These are phyloP conservation scores for Tausonia pullulans DNA, from an alignment of 1,284 basidiomycete species.

Conservation along the genomic window DNA sequence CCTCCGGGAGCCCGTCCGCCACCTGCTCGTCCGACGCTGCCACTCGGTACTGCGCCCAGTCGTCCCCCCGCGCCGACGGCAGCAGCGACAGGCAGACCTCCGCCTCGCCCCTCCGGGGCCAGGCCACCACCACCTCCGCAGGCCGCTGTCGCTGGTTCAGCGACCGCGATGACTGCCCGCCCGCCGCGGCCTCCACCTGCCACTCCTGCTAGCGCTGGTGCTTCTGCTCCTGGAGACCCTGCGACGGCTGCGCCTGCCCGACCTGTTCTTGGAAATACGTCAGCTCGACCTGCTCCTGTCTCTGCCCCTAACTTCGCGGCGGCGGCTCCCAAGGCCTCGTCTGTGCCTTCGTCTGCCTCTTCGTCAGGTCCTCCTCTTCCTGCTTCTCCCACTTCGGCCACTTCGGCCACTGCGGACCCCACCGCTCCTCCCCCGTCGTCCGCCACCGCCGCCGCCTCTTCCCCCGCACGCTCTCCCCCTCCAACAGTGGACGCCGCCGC, in stretches of 20 bases:
- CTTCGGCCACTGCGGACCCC: no score
- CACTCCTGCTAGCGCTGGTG: not conserved
- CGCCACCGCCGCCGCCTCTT: not conserved
- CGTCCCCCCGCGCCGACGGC: not conserved
- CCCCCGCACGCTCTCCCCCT: not conserved
- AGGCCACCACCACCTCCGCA: not conserved
- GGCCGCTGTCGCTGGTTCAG: not conserved
- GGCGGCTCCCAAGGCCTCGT: no score
- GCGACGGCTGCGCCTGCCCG: no score
- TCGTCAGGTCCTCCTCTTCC: no score
- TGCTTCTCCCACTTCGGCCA: no score
- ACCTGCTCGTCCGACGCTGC: not conserved
- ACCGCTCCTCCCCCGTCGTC: not conserved
- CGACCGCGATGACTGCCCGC: no score
- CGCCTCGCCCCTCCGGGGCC: not conserved
- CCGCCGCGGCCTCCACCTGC: not conserved
- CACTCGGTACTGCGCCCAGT: not conserved
- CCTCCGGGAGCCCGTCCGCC: not conserved
- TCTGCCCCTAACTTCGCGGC: no score
- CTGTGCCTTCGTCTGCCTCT: no score
- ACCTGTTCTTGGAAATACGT: no score
- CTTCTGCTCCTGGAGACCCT: no score
- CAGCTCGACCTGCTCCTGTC: no score
- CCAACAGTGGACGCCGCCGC: slow-evolving; percentile 6
- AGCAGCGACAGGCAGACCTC: not conserved